These are phyloP conservation scores for Endothia cerciana DNA, from an alignment of 2,329 filamentous ascomycete species.

Conservation along the genomic window DNA sequence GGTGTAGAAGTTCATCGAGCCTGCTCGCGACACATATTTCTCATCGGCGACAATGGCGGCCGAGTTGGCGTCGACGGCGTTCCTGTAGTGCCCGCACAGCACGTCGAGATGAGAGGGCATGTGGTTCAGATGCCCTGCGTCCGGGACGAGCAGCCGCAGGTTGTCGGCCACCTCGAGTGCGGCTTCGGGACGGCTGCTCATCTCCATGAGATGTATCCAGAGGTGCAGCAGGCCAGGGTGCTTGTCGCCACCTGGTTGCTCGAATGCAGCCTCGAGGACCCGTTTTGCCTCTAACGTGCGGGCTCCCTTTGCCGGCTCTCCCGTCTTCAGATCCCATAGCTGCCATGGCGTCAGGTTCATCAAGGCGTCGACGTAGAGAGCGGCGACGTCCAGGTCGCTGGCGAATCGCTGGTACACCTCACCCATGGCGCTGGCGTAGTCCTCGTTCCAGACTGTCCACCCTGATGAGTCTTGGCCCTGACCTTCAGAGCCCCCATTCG, in stretches of 20 bases:
- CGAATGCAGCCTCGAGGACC: constrained; percentile 62
- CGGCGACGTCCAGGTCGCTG: constrained; percentile 35
- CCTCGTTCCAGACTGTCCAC: constrained; percentile 57
- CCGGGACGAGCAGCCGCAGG: constrained; percentile 67
- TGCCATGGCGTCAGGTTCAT: constrained; percentile 55
- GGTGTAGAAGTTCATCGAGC: constrained; percentile 73
- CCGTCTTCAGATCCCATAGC: constrained; percentile 45
- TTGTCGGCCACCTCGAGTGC: constrained; percentile 64
- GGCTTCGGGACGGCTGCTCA: constrained; percentile 65
- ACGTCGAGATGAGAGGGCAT: constrained; percentile 82
- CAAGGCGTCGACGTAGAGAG: constrained; percentile 56
- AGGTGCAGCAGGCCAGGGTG: constrained; percentile 71
- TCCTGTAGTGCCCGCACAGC: constrained; percentile 70
- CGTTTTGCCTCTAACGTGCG: constrained; percentile 61
- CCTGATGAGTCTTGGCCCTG: constrained; percentile 42
- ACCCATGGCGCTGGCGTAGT: constrained; percentile 62
- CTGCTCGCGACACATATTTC: constrained; percentile 62
- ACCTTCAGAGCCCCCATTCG: constrained; percentile 35
- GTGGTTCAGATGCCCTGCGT: constrained; percentile 64
- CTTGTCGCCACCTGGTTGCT: constrained; percentile 44
- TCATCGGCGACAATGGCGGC: constrained; percentile 71
- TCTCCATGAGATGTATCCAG: constrained; percentile 44
- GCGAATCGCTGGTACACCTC: constrained; percentile 42
- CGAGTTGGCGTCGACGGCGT: constrained; percentile 68
- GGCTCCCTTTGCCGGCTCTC: constrained; percentile 54